These are phyloP conservation scores for Delonix regia DNA, from an alignment of 306 rosid species.

Conservation along the genomic window DNA sequence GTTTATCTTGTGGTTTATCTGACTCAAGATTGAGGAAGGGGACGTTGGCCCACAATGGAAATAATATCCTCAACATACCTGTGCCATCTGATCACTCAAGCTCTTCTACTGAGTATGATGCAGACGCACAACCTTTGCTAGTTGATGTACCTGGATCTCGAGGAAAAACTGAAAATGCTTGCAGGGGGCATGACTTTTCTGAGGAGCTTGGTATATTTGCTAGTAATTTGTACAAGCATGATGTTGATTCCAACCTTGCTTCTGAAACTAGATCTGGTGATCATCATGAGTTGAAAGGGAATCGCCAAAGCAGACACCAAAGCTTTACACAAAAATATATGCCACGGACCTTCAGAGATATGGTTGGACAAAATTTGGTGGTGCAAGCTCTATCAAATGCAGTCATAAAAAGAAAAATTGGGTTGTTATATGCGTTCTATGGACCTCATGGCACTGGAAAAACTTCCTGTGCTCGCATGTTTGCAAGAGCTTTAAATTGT, in stretches of 20 bases:
- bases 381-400: slow-evolving; percentile 94
- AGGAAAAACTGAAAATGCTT: slow-evolving; percentile 68
- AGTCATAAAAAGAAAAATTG: slow-evolving; percentile 72
- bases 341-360: slow-evolving; percentile 85
- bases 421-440: slow-evolving; percentile 82
- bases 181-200: slow-evolving; percentile 73
- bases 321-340: slow-evolving; percentile 83
- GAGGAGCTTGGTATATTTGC: slow-evolving; percentile 89
- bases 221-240: slow-evolving; percentile 72
- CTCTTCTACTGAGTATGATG: slow-evolving; percentile 64
- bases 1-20: slow-evolving; percentile 88
- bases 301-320: slow-evolving; percentile 65
- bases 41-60: slow-evolving; percentile 53
- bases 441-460: slow-evolving; percentile 99
- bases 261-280: slow-evolving; percentile 85
- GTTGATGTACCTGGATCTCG: slow-evolving; percentile 87
- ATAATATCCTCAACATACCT: slow-evolving; percentile 63
- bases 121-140: slow-evolving; percentile 82
- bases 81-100: slow-evolving; percentile 66
- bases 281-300: slow-evolving; percentile 61
- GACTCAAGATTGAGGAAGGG: slow-evolving; percentile 78
- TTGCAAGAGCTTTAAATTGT: slow-evolving; percentile 91
- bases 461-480: slow-evolving; percentile 86
- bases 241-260: slow-evolving; percentile 80
- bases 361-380: slow-evolving; percentile 90